Evolutionary conservation across 2,329 filamentous ascomycete species (phyloP).

Genomic region (Microascus cirrosus): DNA sequence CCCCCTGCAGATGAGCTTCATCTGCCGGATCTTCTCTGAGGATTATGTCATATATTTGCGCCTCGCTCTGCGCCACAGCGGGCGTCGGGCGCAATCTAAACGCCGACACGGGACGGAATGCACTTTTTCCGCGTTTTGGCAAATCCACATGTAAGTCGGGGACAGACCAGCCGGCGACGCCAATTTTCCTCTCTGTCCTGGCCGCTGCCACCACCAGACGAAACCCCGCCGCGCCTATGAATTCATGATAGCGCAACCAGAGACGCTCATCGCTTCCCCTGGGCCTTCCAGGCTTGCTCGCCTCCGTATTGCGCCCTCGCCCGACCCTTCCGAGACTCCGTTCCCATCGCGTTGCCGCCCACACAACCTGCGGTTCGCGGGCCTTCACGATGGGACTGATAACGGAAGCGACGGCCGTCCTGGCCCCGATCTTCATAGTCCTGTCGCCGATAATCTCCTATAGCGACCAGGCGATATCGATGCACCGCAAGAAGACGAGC

Average conservation of each 20-base stretch:
- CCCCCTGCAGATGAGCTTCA: not conserved
- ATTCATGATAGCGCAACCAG: not conserved
- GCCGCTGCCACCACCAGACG: not conserved
- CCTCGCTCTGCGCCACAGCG: not conserved
- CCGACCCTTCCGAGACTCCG: not conserved
- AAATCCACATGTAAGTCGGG: not conserved
- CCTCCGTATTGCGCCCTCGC: not conserved
- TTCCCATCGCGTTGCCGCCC: not conserved
- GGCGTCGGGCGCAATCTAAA: not conserved
- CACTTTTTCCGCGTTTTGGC: not conserved
- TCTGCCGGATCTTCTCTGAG: not conserved
- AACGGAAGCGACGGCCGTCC: constrained; percentile 37
- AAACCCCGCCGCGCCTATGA: not conserved
- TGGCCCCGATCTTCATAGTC: constrained; percentile 53
- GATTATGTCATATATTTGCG: not conserved
- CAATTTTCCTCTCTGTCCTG: not conserved
- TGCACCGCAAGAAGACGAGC: constrained; percentile 52
- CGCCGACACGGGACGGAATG: not conserved
- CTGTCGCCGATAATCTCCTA: constrained; percentile 54
- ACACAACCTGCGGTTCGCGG: constrained; percentile 4
- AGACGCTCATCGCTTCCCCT: not conserved
- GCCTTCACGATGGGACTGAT: constrained; percentile 25
- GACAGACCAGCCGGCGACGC: not conserved
- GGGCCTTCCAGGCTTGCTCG: not conserved
- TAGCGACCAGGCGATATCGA: constrained; percentile 53